Conservation (phyloP, 78 protist genomes). For the Chrysochromulina parva region DNA sequence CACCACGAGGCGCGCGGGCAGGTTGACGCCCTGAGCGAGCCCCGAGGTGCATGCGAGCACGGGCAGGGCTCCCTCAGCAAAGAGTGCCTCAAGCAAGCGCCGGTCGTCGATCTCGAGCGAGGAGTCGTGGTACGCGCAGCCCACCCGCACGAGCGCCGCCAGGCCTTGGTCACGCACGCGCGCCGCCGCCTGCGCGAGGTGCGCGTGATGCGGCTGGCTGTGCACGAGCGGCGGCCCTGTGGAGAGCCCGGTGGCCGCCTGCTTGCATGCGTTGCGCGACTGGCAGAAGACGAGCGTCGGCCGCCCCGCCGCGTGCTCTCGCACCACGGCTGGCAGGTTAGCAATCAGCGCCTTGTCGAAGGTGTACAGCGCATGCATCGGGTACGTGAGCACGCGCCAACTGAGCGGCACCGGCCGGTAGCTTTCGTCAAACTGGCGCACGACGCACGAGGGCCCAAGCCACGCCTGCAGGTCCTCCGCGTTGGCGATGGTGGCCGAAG, state of each 20-base stretch:
- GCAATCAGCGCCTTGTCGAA: not conserved
- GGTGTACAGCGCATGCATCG: not conserved
- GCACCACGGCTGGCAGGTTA: not conserved
- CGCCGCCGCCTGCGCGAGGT: too few species aligned
- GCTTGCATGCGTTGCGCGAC: not conserved
- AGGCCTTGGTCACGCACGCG: constrained; percentile 68
- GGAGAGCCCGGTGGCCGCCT: too few species aligned
- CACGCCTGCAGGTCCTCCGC: constrained; percentile 48
- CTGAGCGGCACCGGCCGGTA: constrained; percentile 45
- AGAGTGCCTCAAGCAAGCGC: constrained; percentile 80
- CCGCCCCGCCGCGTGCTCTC: not conserved
- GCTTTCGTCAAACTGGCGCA: not conserved
- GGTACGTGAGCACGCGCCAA: not conserved
- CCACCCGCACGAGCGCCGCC: constrained; percentile 86
- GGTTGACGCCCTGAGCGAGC: constrained; percentile 98
- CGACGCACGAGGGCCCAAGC: not conserved
- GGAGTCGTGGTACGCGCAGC: constrained; percentile 13
- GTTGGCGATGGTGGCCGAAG: constrained; percentile 98
- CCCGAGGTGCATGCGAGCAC: constrained; percentile 95
- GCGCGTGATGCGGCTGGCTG: too few species aligned
- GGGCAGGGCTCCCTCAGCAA: constrained; percentile 65
- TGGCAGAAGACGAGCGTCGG: constrained; percentile 39
- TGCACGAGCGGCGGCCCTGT: too few species aligned
- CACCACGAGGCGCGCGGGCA: constrained; percentile 97
- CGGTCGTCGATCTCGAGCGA: constrained; percentile 63